Base-by-base conservation (phyloP, 768 basidiomycete genomes). In the Cystobasidium ongulense region DNA sequence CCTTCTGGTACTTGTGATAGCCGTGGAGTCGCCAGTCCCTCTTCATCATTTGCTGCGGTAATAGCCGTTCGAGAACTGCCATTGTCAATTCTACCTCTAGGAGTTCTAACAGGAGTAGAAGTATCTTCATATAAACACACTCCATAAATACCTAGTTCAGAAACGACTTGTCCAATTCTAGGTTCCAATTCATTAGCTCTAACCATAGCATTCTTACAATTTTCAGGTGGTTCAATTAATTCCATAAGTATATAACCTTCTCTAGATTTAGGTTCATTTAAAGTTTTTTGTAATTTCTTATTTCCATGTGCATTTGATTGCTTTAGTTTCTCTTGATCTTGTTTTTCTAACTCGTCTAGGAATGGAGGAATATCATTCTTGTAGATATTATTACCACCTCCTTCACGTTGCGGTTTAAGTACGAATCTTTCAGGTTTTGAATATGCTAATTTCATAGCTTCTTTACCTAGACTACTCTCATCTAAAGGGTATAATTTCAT, bases 241-340 rank as follows among this genome's bases (percentile, higher is more conserved):
- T 89, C 88, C 95, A 98, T 97, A 36, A 94, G 90, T 67, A 97
- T 92, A 90, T 95, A 99, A 1, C 90, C 92, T 75, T 87, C 85
- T 8, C 88, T 85, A 78, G 90, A 90, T 11, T 76, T 76, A 2
- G 80, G 78, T 52, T 23, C 41, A 33, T 43, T 54, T 2, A 46
- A 21, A 46, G 63, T 46, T 21, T 38, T 46, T 18, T 5, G 21
- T 23, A 54, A 7, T 38, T 67, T 41, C 21, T 71, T 50, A n/a
- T 36, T 61, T 3, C 33, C 29, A 10, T 5, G 36, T 50, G 35
- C 35, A 38, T 27, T 27, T 4, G 36, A 38, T 64, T 64, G 63
- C 23, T 43, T 38, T 23, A 43, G n/a, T 53, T 75, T 74, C 33
- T 17, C 0, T 23, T 29, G 15, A 41, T 79, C 76, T 66, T 83